A percentile compares a stretch with the other conserved stretches of the same genome.
phyloP scores from a whole-genome alignment of 2,329 filamentous ascomycete genomes.

The Knufia petricola region DNA sequence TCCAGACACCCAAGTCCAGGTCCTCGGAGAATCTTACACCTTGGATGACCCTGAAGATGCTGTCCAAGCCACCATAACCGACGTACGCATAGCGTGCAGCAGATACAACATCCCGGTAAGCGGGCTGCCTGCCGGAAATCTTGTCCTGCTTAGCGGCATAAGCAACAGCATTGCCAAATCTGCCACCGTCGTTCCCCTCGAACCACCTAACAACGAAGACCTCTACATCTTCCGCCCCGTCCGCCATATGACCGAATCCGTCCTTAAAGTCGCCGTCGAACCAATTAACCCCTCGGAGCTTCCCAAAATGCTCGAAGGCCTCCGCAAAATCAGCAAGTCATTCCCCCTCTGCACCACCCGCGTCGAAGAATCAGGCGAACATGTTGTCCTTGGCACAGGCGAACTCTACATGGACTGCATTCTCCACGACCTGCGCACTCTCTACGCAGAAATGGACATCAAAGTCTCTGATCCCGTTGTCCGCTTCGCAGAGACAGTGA shows the following conservation, averaged over 20 bases:
- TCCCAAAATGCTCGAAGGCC: slow-evolving; percentile 95
- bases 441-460: slow-evolving; percentile 99
- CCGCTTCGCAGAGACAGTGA: slow-evolving; percentile 93
- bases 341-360: slow-evolving; percentile 94
- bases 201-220: slow-evolving; percentile 76
- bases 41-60: slow-evolving; percentile 98
- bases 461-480: slow-evolving; percentile 98
- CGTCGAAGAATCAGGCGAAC: slow-evolving; percentile 95
- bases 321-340: slow-evolving; percentile 95
- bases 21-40: slow-evolving; percentile 90
- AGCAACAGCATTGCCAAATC: slow-evolving; percentile 99
- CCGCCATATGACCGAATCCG: slow-evolving; percentile 90
- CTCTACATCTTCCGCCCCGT: slow-evolving; percentile 92
- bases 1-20: slow-evolving; percentile 72
- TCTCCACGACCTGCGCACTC: slow-evolving; percentile 76
- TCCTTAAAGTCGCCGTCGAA: slow-evolving; percentile 95
- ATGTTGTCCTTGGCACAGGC: slow-evolving; percentile 87
- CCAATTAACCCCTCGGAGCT: slow-evolving; percentile 96
- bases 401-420: slow-evolving; percentile 99
- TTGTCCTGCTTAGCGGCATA: slow-evolving; percentile 82
- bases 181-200: slow-evolving; percentile 74
- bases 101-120: slow-evolving; percentile 87
- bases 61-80: slow-evolving; percentile 71
- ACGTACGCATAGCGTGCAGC: slow-evolving; percentile 85
- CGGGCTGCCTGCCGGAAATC: slow-evolving; percentile 86